These are phyloP conservation scores for Leptoxyphium fumago DNA, from an alignment of 2,329 filamentous ascomycete species.

Conservation along the genomic window DNA sequence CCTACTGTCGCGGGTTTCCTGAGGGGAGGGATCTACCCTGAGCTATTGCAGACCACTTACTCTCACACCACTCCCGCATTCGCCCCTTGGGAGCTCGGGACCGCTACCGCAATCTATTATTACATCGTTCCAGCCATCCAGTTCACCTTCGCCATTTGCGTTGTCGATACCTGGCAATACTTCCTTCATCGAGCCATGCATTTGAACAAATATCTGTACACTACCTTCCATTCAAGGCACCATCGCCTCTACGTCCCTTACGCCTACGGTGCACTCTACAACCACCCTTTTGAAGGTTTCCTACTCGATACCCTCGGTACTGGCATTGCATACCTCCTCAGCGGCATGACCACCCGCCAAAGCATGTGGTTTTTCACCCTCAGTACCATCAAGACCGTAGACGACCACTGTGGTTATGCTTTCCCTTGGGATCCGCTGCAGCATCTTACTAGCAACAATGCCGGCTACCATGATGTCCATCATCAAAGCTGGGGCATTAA, in stretches of 20 bases:
- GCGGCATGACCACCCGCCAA: slow-evolving; percentile 71
- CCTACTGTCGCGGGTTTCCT: slow-evolving; percentile 62
- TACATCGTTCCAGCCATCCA: slow-evolving; percentile 61
- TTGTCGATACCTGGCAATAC: slow-evolving; percentile 97
- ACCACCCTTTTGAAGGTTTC: slow-evolving; percentile 89
- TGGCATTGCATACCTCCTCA: slow-evolving; percentile 65
- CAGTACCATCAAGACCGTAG: slow-evolving; percentile 89
- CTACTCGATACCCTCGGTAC: slow-evolving; percentile 82
- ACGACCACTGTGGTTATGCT: slow-evolving; percentile 94
- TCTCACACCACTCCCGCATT: slow-evolving; percentile 52
- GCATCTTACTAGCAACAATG: slow-evolving; percentile 85
- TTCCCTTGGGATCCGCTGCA: slow-evolving; percentile 92
- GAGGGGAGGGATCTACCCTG: slow-evolving; percentile 66
- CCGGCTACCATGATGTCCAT: slow-evolving; percentile 93
- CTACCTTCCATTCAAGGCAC: slow-evolving; percentile 83
- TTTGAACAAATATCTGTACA: slow-evolving; percentile 92
- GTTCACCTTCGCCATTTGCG: slow-evolving; percentile 55
- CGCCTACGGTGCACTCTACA: slow-evolving; percentile 92
- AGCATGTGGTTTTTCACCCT: slow-evolving; percentile 79
- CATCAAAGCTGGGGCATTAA: slow-evolving; percentile 99
- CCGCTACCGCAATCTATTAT: slow-evolving; percentile 70
- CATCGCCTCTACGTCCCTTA: slow-evolving; percentile 96
- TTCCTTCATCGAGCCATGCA: slow-evolving; percentile 95
- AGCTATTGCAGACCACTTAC: slow-evolving; percentile 44
- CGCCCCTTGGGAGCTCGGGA: slow-evolving; percentile 63